A percentile compares a stretch with the other conserved stretches of the same genome.
phyloP scores from a whole-genome alignment of 2,329 filamentous ascomycete genomes.

The Hypoxylon sp. region DNA sequence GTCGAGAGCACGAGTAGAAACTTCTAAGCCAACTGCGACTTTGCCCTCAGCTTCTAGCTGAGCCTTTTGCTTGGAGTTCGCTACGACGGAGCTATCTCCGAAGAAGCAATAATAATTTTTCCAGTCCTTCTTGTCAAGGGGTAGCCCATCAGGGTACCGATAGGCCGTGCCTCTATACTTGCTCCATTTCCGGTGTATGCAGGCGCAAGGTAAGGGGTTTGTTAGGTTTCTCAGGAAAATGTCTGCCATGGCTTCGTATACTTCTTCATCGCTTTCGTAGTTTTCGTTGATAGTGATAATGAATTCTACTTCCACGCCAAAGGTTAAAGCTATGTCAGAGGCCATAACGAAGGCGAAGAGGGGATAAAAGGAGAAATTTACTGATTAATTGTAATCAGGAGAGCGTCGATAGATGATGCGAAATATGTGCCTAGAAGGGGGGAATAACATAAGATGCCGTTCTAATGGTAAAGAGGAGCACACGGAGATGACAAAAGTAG shows the following conservation, averaged over 20 bases:
- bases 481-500: background rate
- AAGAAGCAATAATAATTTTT: constrained; percentile 24
- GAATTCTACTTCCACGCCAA: constrained; percentile 24
- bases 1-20: constrained; percentile 17
- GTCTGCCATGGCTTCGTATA: constrained; percentile 16
- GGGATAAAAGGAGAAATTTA: background rate
- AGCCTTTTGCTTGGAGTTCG: background rate
- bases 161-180: constrained; percentile 14
- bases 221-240: constrained; percentile 16
- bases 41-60: constrained; percentile 6
- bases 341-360: constrained; percentile 13
- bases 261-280: constrained; percentile 1
- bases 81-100: constrained; percentile 10
- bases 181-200: constrained; percentile 17
- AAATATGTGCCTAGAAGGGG: background rate
- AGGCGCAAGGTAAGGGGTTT: constrained; percentile 18
- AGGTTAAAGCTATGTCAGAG: constrained; percentile 8
- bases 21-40: constrained; percentile 16
- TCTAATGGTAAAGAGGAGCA: constrained; percentile 1
- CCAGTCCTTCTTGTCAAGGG: constrained; percentile 12
- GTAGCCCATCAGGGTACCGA: constrained; percentile 17
- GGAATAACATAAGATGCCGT: background rate
- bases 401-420: background rate
- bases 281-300: background rate
- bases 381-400: background rate